Base-by-base conservation (phyloP, 148 eudicot genomes). In the Salicornia ramosissima region DNA sequence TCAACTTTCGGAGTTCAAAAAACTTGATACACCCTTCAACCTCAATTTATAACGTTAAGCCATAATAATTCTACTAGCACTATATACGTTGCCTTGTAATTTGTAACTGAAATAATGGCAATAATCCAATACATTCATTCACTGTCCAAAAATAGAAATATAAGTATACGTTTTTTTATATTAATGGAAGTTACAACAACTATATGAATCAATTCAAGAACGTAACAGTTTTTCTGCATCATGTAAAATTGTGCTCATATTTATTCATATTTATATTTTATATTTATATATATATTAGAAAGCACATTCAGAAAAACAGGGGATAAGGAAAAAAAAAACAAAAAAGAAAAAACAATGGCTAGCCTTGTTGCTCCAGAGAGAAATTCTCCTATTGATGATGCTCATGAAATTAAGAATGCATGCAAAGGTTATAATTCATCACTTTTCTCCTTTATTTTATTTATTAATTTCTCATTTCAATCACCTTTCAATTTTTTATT, bases 311-410 rank as follows among this genome's bases (percentile, higher is more conserved):
- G 57, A 45, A 15, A n/a, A n/a, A n/a, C n/a, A n/a, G n/a, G n/a
- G n/a, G n/a, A n/a, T n/a, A n/a, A n/a, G n/a, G n/a, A n/a, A n/a
- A n/a, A n/a, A n/a, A n/a, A n/a, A n/a, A 12, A 9, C 19, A 19
- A 31, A 8, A 19, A 29, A 24, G 45, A 16, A 0, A 46, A 19
- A 51, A 52, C 4, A 26, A 91, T 92, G 97, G 79, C 97, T 54
- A 92, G 90, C 79, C 67, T 92, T 46, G 70, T 82, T 76, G 83
- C 72, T 68, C 88, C 88, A 52, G 84, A 81, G 42, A 66, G 79
- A 33, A 51, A 83, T 29, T 87, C 91, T 79, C 85, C 97, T 24
- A 77, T 78, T 81, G 93, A 86, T 33, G 97, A 92, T 86, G 96
- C 96, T 29, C 91, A 83, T 64, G 81, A 75, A 66, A 79, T 92